phyloP scores from a whole-genome alignment of 129 eudicot genomes.

The Pseudognaphalium luteoalbum region DNA sequence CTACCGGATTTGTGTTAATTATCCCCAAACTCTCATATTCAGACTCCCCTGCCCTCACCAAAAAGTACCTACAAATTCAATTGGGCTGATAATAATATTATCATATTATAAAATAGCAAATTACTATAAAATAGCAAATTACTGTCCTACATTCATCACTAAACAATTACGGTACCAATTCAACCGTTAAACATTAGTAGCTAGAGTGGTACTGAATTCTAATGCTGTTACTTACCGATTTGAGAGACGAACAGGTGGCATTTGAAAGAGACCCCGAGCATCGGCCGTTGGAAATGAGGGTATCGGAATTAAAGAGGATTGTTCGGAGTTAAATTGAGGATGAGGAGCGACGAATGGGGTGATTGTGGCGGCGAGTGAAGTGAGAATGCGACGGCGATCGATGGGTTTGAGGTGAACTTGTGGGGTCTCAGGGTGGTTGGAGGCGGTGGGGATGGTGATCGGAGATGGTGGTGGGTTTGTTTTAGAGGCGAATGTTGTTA shows the following conservation, averaged over 20 bases:
- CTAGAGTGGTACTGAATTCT: background rate
- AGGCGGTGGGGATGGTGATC: constrained; percentile 26
- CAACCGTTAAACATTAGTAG: background rate
- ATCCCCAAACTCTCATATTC: constrained; percentile 80
- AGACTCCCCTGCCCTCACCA: constrained; percentile 98
- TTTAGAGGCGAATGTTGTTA: constrained; percentile 33
- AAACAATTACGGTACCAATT: background rate
- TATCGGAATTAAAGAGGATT: constrained; percentile 15
- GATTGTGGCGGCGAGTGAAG: constrained; percentile 57
- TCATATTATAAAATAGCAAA: background rate
- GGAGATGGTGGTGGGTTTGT: constrained; percentile 34
- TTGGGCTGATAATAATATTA: background rate
- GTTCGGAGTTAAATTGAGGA: constrained; percentile 13
- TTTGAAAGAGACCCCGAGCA: constrained; percentile 93
- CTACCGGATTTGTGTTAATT: constrained; percentile 92
- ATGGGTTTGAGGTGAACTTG: constrained; percentile 29
- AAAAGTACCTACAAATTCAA: constrained; percentile 57
- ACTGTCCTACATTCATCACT: background rate
- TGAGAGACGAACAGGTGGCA: constrained; percentile 89
- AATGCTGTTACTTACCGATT: constrained; percentile 52
- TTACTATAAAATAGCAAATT: background rate
- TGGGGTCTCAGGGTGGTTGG: constrained; percentile 31
- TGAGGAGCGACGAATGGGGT: constrained; percentile 43
- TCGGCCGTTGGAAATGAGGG: constrained; percentile 37
- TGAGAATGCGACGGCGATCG: constrained; percentile 63